Conservation (phyloP, 495 filamentous ascomycete species). For the Penicillium bovifimosum region DNA sequence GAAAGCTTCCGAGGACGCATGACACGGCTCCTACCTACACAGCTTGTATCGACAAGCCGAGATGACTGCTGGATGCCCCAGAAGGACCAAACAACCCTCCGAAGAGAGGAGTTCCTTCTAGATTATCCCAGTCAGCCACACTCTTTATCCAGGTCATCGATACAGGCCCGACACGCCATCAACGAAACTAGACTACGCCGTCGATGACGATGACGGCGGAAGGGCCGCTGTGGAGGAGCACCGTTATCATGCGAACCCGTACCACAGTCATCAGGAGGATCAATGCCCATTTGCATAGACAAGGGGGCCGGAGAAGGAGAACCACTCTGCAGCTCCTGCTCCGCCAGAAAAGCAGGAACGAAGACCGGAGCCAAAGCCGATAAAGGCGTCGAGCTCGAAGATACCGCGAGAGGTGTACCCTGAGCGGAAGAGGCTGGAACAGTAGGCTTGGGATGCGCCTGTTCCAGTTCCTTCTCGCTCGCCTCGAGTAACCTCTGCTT, state of each 20-base stretch:
- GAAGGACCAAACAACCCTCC: slow-evolving; percentile 1
- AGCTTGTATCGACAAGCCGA: neutral
- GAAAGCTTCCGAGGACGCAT: neutral
- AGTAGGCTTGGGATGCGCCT: neutral
- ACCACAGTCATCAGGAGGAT: neutral
- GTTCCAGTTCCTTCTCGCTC: neutral
- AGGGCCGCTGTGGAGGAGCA: neutral
- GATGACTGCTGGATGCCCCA: neutral
- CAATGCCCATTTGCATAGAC: neutral
- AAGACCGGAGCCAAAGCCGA: neutral
- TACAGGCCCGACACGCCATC: neutral
- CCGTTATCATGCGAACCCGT: neutral
- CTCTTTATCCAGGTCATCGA: neutral
- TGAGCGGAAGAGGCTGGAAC: neutral
- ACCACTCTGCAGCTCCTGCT: slow-evolving; percentile 1
- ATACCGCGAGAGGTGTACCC: neutral
- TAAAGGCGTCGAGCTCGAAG: neutral
- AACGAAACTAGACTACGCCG: neutral
- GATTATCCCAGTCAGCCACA: neutral
- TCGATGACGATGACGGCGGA: neutral
- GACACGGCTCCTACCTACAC: neutral
- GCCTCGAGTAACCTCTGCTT: neutral
- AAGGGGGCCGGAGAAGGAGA: neutral
- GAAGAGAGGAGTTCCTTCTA: slow-evolving; percentile 1
- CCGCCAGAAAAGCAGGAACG: neutral